Evolutionary conservation across 805 yeast genomes (phyloP), one percentile per base, ranked within the genome.

Genomic region (Metschnikowia corniflorae): DNA sequence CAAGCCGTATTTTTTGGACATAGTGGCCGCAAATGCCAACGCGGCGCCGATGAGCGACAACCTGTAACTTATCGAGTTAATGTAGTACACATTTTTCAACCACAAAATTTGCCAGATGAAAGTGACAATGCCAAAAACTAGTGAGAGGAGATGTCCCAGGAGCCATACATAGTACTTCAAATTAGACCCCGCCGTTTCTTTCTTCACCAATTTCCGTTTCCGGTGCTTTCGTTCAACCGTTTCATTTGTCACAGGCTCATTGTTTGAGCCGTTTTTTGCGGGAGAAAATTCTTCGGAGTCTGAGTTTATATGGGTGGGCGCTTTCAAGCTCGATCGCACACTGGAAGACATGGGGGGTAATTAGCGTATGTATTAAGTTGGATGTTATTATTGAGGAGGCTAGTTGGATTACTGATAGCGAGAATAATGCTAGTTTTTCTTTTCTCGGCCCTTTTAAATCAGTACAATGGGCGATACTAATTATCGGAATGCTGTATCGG

Each of bases 1-100:
- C 14, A 77, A 64, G 16, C 80, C 80, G 62, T 79, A 80, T 46
- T 77, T 77, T 31, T 81, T 80, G 21, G 71, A 50, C 35, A 77
- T 63, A 1, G 86, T 71, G 28, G 79, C 62, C 1, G 70, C 43
- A 49, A 78, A 71, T 4, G 88, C 68, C 9, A 62, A 35, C 24
- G 75, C 53, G 1, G 78, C 72, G 12, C 89, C 89, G 6, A 76
- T 29, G 12, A 83, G 61, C 6, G 82, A 55, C 26, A 78, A 45
- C 43, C 80, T 60, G 59, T 82, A 84, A 22, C 68, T 40, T 10
- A 80, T 54, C n/a, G 67, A 57, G 18, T 82, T 77, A 34, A 72
- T 54, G 47, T 65, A 68, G 50, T 47, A 68, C 24, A 49, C 46
- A 47, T 68, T 63, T 7, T 60, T 64, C 36, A 65, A 53, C 54